Evolutionary conservation across 148 eudicot genomes (phyloP), one percentile per base, ranked within the genome.

Genomic region (Vaccinium corymbosum): DNA sequence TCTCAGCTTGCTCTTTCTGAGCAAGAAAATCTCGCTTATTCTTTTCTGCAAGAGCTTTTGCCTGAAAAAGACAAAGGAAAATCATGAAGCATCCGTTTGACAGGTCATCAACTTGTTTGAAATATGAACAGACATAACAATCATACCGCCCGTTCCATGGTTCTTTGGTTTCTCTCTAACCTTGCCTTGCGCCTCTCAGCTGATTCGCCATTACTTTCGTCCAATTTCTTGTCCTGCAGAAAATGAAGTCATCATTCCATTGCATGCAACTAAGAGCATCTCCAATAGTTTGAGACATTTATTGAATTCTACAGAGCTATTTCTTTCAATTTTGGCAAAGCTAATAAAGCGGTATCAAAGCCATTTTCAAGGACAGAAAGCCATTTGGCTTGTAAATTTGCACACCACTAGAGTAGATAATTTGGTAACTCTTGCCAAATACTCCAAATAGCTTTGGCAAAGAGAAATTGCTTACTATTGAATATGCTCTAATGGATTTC

Each of bases 21-120:
- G 91, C 98, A 84, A 89, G 89, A 88, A 90, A 84, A 83, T 97
- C 99, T 19, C 96, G 98, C 91, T 80, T 90, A 85, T 93, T 95
- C 90, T 95, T 95, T 90, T 97, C 99, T 84, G 93, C 99, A 52
- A 97, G 98, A 72, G 96, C 99, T 86, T 94, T 95, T 53, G 95
- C 93, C 99, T 97, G 94, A 79, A 85, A 85, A 70, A 84, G 29
- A 86, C 1, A 61, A 52, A 53, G 53, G 59, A 51, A 68, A 27
- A 79, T 76, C 79, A 66, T 38, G 48, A 85, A 74, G 7, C 7
- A 80, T 22, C 35, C 50, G 3, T 27, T 14, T 3, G 8, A 61
- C 29, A 53, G 9, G 14, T 72, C 57, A 77, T 10, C 50, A 73
- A 42, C 20, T 59, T 27, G 52, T 81, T 82, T 5, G 48, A 6